Evolutionary conservation across 2,329 filamentous ascomycete species (phyloP).

Genomic region (Byssochlamys sp.): DNA sequence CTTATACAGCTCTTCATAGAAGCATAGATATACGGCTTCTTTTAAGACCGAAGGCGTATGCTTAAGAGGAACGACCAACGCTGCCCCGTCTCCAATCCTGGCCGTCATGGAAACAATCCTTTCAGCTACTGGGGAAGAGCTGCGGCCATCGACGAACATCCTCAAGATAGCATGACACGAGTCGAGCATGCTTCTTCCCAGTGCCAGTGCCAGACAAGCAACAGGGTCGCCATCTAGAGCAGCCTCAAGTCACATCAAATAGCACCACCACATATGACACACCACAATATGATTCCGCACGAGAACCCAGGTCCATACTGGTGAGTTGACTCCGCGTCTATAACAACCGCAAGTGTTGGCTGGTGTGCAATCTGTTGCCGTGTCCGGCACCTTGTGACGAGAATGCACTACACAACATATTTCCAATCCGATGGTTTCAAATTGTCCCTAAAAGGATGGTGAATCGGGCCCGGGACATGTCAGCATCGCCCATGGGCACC

Average conservation of each 20-base stretch:
- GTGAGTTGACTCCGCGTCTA: not conserved
- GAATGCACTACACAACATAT: constrained; percentile 9
- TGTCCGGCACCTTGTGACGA: not conserved
- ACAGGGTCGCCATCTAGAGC: not conserved
- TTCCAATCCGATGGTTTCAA: constrained; percentile 51
- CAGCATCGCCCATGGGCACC: constrained; percentile 48
- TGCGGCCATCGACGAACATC: not conserved
- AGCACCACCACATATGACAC: not conserved
- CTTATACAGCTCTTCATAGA: not conserved
- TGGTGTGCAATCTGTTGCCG: not conserved
- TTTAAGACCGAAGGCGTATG: not conserved
- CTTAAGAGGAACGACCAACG: not conserved
- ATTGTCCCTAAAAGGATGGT: constrained; percentile 57
- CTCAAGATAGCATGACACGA: not conserved
- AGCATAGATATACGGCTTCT: not conserved
- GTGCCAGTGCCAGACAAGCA: not conserved
- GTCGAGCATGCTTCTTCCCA: not conserved
- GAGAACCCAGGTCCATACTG: not conserved
- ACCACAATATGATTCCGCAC: not conserved
- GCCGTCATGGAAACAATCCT: not conserved
- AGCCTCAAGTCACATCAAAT: not conserved
- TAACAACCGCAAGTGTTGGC: not conserved
- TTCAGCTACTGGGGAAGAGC: not conserved
- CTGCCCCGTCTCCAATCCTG: not conserved
- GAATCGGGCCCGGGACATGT: constrained; percentile 54